Evolutionary conservation across 192 early-diverging fungal genomes (phyloP).

Genomic region (Entophlyctis helioformis): DNA sequence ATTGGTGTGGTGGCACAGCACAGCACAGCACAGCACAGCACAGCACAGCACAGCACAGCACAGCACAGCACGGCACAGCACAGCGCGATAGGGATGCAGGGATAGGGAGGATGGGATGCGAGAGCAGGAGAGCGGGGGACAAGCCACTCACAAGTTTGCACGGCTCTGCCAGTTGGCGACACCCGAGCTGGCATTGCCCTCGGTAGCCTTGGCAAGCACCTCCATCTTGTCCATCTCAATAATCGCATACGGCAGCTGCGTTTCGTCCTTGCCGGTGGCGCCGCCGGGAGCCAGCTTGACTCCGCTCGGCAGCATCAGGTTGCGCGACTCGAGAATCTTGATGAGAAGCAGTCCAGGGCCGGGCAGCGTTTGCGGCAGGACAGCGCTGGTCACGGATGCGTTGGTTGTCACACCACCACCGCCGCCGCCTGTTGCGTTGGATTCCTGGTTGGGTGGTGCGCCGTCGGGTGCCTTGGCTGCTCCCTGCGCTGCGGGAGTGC

Average conservation of each 20-base stretch:
- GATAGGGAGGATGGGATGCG: background rate
- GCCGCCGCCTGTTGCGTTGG: too few relatives aligned
- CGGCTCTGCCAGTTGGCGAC: conserved; percentile 16
- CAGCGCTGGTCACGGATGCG: too few relatives aligned
- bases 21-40: too few relatives aligned
- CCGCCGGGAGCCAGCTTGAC: conserved; percentile 6
- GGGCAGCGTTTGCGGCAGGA: too few relatives aligned
- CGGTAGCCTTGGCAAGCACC: conserved; percentile 40
- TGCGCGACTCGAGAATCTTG: conserved; percentile 69
- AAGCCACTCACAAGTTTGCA: conserved; percentile 22
- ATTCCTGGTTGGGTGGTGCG: too few relatives aligned
- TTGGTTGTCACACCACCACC: too few relatives aligned
- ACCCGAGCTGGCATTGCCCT: conserved; percentile 12
- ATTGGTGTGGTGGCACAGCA: too few relatives aligned
- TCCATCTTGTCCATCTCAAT: conserved; percentile 95
- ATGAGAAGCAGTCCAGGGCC: conserved; percentile 48
- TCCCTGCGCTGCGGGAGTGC: too few relatives aligned
- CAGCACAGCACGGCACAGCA: background rate
- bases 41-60: background rate
- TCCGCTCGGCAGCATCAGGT: conserved; percentile 38
- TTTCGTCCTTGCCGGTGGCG: conserved; percentile 8
- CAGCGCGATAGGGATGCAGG: background rate
- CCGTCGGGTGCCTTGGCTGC: too few relatives aligned
- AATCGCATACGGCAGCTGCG: conserved; percentile 62
- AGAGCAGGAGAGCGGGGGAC: background rate